Evolutionary conservation across 495 filamentous ascomycete genomes (phyloP).

Genomic region (Rusavskia elegans): DNA sequence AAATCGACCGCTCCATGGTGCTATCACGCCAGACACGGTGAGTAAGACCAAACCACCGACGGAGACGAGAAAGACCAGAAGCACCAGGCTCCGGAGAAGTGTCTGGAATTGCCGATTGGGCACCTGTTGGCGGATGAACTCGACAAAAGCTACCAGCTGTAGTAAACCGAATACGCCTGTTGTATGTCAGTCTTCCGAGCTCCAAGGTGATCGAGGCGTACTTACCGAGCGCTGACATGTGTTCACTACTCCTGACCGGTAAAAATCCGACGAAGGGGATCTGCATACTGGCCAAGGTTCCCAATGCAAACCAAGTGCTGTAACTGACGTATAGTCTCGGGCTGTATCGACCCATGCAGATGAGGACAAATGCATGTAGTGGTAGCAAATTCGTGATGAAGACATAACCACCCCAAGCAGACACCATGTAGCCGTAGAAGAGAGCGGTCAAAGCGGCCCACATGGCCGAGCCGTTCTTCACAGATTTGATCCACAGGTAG

Average conservation of each 20-base stretch:
- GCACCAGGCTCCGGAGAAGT: slow-evolving; percentile 59
- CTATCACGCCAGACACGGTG: slow-evolving; percentile 77
- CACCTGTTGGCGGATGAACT: slow-evolving; percentile 73
- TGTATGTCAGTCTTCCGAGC: slow-evolving; percentile 1
- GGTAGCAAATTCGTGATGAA: slow-evolving; percentile 98
- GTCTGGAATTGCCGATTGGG: slow-evolving; percentile 90
- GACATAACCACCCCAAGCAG: slow-evolving; percentile 98
- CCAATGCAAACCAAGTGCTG: slow-evolving; percentile 93
- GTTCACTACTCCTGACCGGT: slow-evolving; percentile 91
- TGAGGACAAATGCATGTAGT: slow-evolving; percentile 85
- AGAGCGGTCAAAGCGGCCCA: slow-evolving; percentile 91
- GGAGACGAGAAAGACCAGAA: slow-evolving; percentile 59
- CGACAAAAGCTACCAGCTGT: slow-evolving; percentile 85
- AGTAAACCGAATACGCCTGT: slow-evolving; percentile 88
- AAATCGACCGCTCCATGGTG: slow-evolving; percentile 97
- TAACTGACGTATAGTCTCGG: slow-evolving; percentile 89
- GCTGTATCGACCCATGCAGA: slow-evolving; percentile 95
- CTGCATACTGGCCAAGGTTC: slow-evolving; percentile 97
- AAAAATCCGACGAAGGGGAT: slow-evolving; percentile 98
- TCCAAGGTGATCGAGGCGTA: neutral
- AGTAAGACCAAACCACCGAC: slow-evolving; percentile 63
- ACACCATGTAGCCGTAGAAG: slow-evolving; percentile 99
- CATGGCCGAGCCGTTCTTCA: slow-evolving; percentile 88
- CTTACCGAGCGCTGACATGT: slow-evolving; percentile 92
- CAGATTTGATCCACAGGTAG: slow-evolving; percentile 95